Evolutionary conservation across 768 basidiomycete genomes (phyloP).

Genomic region (Auriculariales sp.): DNA sequence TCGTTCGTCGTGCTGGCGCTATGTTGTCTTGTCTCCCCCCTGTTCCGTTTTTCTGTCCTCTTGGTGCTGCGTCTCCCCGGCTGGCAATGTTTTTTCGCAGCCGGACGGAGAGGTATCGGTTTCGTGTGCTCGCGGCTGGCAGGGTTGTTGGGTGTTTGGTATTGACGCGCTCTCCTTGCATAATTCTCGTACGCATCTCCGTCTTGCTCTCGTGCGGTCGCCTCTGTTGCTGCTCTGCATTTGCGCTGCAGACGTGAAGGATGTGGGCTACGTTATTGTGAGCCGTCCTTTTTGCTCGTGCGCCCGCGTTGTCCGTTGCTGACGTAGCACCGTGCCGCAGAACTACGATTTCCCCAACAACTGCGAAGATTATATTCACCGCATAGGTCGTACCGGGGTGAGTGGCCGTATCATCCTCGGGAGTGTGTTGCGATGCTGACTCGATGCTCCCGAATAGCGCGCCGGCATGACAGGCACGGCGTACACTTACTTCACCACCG

Average conservation of each 20-base stretch:
- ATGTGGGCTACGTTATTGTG: conserved; percentile 94
- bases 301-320: conserved; percentile 5
- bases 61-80: conserved; percentile 28
- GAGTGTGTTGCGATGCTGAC: conserved; percentile 8
- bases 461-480: conserved; percentile 85
- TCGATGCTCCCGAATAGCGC: conserved; percentile 32
- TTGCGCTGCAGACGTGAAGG: conserved; percentile 80
- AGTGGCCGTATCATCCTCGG: conserved; percentile 9
- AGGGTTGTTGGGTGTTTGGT: conserved; percentile 10
- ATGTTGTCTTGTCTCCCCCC: not conserved
- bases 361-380: conserved; percentile 96
- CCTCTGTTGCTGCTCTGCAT: conserved; percentile 16
- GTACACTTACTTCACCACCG: conserved; percentile 93
- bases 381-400: conserved; percentile 95
- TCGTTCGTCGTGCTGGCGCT: not conserved
- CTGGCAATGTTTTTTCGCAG: conserved; percentile 10
- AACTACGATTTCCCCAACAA: conserved; percentile 98
- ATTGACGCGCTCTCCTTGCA: conserved; percentile 25
- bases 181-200: conserved; percentile 13
- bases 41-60: conserved; percentile 1
- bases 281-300: conserved; percentile 22
- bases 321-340: conserved; percentile 27
- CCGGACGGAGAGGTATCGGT: not conserved
- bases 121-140: not conserved
- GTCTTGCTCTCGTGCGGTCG: conserved; percentile 14